Evolutionary conservation across 176 grass and related monocot species (phyloP).

Genomic region (Phoenix roebelenii): DNA sequence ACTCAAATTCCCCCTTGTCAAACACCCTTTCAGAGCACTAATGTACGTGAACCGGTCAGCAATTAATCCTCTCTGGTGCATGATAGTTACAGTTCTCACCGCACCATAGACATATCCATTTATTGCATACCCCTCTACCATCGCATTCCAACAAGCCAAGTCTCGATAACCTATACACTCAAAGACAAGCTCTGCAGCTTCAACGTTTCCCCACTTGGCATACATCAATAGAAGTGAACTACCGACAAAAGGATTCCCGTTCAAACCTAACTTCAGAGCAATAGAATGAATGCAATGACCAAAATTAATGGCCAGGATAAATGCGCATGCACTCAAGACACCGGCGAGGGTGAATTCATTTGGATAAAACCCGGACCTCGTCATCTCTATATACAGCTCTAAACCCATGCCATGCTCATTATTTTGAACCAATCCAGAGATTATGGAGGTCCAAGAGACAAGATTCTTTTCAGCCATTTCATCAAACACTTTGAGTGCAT

Average conservation of each 20-base stretch:
- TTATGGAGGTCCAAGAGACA: slow-evolving; percentile 45
- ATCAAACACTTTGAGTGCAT: slow-evolving; percentile 25
- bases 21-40: slow-evolving; percentile 32
- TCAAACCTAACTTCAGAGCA: slow-evolving; percentile 24
- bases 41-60: slow-evolving; percentile 37
- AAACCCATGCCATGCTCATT: slow-evolving; percentile 16
- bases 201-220: slow-evolving; percentile 19
- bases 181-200: slow-evolving; percentile 24
- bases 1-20: background rate
- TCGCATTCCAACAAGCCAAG: slow-evolving; percentile 35
- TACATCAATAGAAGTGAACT: slow-evolving; percentile 39
- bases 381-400: slow-evolving; percentile 20
- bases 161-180: slow-evolving; percentile 16
- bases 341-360: slow-evolving; percentile 39
- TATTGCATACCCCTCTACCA: slow-evolving; percentile 36
- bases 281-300: slow-evolving; percentile 25
- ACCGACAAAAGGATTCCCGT: slow-evolving; percentile 25
- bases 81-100: slow-evolving; percentile 3
- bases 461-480: slow-evolving; percentile 40
- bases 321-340: slow-evolving; percentile 15
- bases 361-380: slow-evolving; percentile 24
- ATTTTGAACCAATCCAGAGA: slow-evolving; percentile 17
- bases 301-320: background rate
- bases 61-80: slow-evolving; percentile 10
- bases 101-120: slow-evolving; percentile 14